A percentile compares a stretch with the other conserved stretches of the same genome.
Conservation (phyloP, 805 yeast genomes). For the Metschnikowia drakensbergensis region DNA sequence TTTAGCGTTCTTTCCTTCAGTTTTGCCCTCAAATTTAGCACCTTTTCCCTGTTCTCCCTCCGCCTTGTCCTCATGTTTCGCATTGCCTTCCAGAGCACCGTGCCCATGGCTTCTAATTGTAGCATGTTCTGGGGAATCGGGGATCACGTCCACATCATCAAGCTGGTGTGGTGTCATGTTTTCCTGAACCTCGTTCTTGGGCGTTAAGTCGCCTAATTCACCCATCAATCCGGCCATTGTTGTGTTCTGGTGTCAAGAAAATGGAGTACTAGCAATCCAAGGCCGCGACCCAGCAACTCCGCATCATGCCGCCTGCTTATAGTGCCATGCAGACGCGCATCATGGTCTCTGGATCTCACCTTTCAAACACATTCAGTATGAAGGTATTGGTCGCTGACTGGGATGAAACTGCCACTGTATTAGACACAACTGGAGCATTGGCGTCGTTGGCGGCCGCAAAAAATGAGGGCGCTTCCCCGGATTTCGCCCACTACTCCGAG, state of each 20-base stretch:
- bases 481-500: conserved; percentile 42
- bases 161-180: conserved; percentile 8
- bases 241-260: neutral
- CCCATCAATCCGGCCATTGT: conserved; percentile 12
- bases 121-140: conserved; percentile 5
- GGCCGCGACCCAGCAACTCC: neutral
- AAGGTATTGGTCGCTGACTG: conserved; percentile 48
- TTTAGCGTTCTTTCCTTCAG: conserved; percentile 7
- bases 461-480: conserved; percentile 35
- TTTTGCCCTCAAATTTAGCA: conserved; percentile 7
- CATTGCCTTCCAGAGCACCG: neutral
- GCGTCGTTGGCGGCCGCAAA: conserved; percentile 44
- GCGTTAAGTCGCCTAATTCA: conserved; percentile 17
- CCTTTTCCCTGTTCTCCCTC: conserved; percentile 1
- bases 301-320: neutral
- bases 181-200: conserved; percentile 8
- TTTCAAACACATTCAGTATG: neutral
- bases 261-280: neutral
- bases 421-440: conserved; percentile 53
- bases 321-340: neutral
- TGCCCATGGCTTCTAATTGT: conserved; percentile 1
- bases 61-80: conserved; percentile 7
- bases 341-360: too few relatives aligned
- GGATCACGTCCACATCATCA: conserved; percentile 8
- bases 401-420: conserved; percentile 60